phyloP scores from a whole-genome alignment of 163 green algal genomes.

The Botryococcus braunii region DNA sequence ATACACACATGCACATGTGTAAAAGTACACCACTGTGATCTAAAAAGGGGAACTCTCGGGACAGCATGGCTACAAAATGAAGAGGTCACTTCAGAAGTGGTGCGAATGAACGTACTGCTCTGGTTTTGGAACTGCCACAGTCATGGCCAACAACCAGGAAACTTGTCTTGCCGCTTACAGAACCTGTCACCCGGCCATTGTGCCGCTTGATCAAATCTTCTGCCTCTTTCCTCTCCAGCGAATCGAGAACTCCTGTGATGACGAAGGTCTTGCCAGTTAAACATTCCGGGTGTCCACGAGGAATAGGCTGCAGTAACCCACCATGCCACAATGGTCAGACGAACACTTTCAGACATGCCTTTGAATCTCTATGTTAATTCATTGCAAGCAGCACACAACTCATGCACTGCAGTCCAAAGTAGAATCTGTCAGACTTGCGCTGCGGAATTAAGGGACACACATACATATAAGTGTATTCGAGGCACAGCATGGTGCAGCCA shows the following conservation, averaged over 20 bases:
- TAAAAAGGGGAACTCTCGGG: too few species aligned
- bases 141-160: conserved; percentile 73
- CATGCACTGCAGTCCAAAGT: background rate
- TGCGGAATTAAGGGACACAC: background rate
- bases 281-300: conserved; percentile 76
- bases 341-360: background rate
- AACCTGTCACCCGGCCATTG: conserved; percentile 59
- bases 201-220: conserved; percentile 83
- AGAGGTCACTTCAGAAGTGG: too few species aligned
- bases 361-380: background rate
- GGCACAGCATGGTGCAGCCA: too few species aligned
- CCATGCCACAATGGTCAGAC: background rate
- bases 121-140: conserved; percentile 49
- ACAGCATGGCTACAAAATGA: too few species aligned
- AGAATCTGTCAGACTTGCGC: background rate
- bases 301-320: conserved; percentile 45
- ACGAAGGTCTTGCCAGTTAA: conserved; percentile 83
- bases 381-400: background rate
- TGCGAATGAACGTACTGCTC: too few species aligned
- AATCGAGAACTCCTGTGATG: conserved; percentile 71
- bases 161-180: conserved; percentile 75
- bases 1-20: too few species aligned
- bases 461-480: background rate
- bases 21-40: too few species aligned
- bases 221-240: conserved; percentile 59